Evolutionary conservation across 306 rosid species (phyloP).

Genomic region (Pyrus betulifolia): DNA sequence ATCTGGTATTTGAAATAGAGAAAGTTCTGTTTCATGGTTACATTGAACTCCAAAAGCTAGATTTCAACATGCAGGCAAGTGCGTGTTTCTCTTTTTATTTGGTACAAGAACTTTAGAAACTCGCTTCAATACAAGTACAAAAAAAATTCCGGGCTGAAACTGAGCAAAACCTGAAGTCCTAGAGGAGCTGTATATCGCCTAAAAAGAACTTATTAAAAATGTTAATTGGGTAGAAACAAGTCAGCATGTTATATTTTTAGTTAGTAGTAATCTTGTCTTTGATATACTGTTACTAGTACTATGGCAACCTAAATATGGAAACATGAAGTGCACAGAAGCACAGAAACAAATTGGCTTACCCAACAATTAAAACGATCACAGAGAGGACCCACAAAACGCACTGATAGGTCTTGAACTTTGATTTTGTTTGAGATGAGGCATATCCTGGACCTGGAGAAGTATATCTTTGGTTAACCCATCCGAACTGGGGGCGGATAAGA

Average conservation of each 20-base stretch:
- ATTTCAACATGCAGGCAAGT: background rate
- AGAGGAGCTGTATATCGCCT: background rate
- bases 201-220: background rate
- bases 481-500: conserved; percentile 89
- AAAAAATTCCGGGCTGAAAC: background rate
- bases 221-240: background rate
- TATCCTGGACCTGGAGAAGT: conserved; percentile 27
- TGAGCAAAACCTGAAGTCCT: background rate
- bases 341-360: conserved; percentile 43
- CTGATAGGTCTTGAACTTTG: conserved; percentile 76
- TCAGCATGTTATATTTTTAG: background rate
- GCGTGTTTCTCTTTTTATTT: background rate
- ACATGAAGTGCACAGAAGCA: background rate
- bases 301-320: background rate
- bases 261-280: background rate
- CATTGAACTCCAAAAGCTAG: background rate
- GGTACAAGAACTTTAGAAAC: background rate
- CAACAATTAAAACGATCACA: conserved; percentile 54
- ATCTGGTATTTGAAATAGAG: background rate
- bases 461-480: conserved; percentile 81
- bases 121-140: background rate
- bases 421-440: conserved; percentile 33
- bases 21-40: background rate
- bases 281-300: background rate
- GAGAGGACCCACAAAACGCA: conserved; percentile 76